A percentile compares a stretch with the other conserved stretches of the same genome.
These are phyloP conservation scores for Pseudocercospora musae DNA, from an alignment of 2,329 filamentous ascomycete species.

Conservation along the genomic window DNA sequence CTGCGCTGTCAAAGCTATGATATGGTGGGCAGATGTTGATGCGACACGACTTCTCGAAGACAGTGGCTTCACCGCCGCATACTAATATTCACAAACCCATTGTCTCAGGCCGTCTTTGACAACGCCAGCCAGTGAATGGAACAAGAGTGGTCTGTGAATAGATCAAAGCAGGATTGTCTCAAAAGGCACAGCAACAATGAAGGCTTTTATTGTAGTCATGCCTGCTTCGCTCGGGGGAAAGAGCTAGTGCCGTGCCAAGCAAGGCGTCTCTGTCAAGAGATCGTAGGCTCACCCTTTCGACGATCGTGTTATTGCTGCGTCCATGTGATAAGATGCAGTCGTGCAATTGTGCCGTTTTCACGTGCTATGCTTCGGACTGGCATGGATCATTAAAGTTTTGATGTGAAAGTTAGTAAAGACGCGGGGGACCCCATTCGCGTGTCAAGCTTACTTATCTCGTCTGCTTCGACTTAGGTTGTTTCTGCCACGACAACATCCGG, in stretches of 20 bases:
- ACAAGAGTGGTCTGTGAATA: background rate
- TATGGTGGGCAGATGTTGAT: background rate
- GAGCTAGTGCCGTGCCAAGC: background rate
- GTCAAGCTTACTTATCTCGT: background rate
- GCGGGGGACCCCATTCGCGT: background rate
- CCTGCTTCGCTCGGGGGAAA: background rate
- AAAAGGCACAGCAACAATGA: background rate
- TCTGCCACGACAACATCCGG: background rate
- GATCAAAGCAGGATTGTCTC: background rate
- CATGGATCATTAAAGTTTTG: no score
- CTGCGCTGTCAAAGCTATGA: background rate
- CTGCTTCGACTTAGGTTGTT: background rate
- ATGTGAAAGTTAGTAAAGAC: no score
- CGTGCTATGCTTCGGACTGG: background rate
- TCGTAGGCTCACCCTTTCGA: background rate
- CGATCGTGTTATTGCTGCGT: background rate
- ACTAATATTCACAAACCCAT: background rate
- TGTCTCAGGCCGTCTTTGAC: background rate
- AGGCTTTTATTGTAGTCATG: background rate
- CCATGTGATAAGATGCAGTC: background rate
- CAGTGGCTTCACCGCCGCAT: background rate
- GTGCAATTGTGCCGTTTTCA: background rate
- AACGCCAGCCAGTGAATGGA: background rate
- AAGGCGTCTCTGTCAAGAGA: background rate
- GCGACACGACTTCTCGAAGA: background rate